A percentile compares a stretch with the other conserved stretches of the same genome.
These are phyloP conservation scores for Erythrophleum fordii DNA, from an alignment of 306 rosid genomes.

Conservation along the genomic window DNA sequence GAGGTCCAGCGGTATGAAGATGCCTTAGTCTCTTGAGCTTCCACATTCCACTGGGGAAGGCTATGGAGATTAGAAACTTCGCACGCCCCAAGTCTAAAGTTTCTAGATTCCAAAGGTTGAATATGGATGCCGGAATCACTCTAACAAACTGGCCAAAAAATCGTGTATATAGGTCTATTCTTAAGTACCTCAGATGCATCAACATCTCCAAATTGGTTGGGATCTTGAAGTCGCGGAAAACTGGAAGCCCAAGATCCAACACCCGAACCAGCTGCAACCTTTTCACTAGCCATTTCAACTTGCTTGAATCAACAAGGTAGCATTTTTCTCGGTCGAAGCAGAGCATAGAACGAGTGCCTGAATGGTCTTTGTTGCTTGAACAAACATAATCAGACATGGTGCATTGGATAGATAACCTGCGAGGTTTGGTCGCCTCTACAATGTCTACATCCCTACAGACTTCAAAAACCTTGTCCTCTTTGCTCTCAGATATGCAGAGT, in stretches of 20 bases:
- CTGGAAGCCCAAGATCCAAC: too few species aligned
- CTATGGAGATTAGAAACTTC: accelerated
- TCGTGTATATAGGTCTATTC: neutral
- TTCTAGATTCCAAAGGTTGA: neutral
- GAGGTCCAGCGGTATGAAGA: neutral
- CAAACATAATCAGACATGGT: neutral
- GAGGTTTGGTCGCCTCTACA: neutral
- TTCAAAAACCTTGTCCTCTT: neutral
- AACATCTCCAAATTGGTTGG: too few species aligned
- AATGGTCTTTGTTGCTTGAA: neutral
- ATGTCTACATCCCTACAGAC: neutral
- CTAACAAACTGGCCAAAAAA: too few species aligned
- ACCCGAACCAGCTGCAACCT: too few species aligned
- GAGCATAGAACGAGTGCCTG: neutral
- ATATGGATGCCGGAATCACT: neutral
- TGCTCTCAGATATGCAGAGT: neutral
- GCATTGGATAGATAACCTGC: neutral
- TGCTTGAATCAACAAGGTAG: too few species aligned
- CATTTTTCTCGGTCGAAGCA: neutral
- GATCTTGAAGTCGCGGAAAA: too few species aligned
- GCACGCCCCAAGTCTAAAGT: neutral
- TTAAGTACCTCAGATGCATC: neutral
- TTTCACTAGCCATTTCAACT: too few species aligned
- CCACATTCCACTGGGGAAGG: neutral
- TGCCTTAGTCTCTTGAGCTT: neutral